Evolutionary conservation across 2,329 filamentous ascomycete genomes (phyloP), one percentile per base, ranked within the genome.

Genomic region (Fusarium continuum): DNA sequence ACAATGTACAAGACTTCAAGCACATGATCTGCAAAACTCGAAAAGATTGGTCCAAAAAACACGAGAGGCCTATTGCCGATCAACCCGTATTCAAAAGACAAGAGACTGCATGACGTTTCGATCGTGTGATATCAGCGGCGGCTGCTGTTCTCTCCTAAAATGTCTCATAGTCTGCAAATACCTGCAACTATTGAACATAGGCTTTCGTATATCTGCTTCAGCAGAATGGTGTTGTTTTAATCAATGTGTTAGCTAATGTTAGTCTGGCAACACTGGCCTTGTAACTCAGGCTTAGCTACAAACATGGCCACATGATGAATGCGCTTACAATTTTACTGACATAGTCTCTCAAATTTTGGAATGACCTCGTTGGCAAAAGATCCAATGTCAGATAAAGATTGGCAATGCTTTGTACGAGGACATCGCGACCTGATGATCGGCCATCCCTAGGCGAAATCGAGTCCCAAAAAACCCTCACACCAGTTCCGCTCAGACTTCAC

Each of bases 11-110:
- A 14, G n/a, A 31, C 49, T 49, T 23, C 16, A 28, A n/a, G 23
- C 14, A 23, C 25, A 43, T 14, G 56, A 60, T 60, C 34, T 22
- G 17, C 55, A 58, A 25, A 44, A 22, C 14, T 20, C 8, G 29
- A 39, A 17, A 10, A 38, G n/a, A 38, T 34, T 43, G 26, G 26
- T 16, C 22, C 2, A 11, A 10, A 26, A 10, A 41, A 32, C 31
- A 45, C 47, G 55, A 46, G 19, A 23, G 6, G 14, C 17, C 5
- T 5, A 23, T 29, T 16, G 56, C 26, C 35, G 55, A 55, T 60
- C 56, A 32, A 14, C 16, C 9, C 47, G 25, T 36, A 17, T 39
- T 20, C 17, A 28, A 39, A n/a, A 26, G 19, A 26, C 47, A 31
- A 20, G 19, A 35, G 11, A 11, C 13, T 13, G 20, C 46, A 46